Percentiles rank a stretch among this genome's conserved stretches.
Conservation (phyloP, 2,329 filamentous ascomycete species). For the Blumeria graminis region DNA sequence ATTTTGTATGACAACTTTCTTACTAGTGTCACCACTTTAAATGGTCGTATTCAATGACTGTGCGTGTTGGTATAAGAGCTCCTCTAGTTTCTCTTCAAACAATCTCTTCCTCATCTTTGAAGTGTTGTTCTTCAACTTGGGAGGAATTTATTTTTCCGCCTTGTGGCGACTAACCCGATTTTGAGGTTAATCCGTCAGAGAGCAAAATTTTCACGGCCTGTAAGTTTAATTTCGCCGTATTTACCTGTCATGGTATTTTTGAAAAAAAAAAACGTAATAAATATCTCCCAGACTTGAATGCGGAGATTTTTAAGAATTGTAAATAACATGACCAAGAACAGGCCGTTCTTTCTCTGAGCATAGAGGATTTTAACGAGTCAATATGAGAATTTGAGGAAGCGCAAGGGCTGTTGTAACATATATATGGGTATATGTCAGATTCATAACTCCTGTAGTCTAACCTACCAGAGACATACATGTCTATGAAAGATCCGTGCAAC, state of each 20-base stretch:
- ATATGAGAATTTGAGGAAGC: too few species aligned
- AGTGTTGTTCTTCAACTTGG: too few species aligned
- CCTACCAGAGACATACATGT: too few species aligned
- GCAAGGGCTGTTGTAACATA: too few species aligned
- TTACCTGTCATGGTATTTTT: background rate
- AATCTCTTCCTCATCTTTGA: background rate
- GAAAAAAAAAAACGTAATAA: background rate
- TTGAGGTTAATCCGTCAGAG: background rate
- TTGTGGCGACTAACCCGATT: background rate
- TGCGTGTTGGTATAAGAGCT: background rate
- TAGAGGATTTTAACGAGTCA: too few species aligned
- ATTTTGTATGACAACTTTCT: background rate
- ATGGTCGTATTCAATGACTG: background rate
- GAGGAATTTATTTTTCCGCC: background rate
- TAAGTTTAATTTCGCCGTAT: background rate
- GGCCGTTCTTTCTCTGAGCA: too few species aligned
- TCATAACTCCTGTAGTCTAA: too few species aligned
- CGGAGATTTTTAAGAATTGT: too few species aligned
- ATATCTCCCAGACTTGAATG: too few species aligned
- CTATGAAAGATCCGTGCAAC: too few species aligned
- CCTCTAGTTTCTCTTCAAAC: background rate
- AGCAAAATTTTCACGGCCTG: background rate
- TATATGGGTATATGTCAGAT: too few species aligned
- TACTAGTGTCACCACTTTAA: background rate
- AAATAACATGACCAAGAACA: too few species aligned